phyloP scores from a whole-genome alignment of 78 protist species.

The Pelomyxa schiedti region DNA sequence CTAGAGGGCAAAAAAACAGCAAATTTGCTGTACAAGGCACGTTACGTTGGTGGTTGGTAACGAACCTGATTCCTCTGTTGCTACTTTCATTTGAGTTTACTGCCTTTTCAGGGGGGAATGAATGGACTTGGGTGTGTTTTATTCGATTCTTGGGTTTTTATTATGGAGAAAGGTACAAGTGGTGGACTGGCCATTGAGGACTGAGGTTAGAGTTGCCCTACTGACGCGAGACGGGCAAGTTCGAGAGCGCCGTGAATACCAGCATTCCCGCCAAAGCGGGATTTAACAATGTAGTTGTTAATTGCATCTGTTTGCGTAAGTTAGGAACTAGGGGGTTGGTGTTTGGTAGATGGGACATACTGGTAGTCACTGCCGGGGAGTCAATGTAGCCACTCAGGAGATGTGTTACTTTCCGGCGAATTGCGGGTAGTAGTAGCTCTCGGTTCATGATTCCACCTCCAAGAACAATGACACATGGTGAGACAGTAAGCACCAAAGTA shows the following conservation, averaged over 20 bases:
- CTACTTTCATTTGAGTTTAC: no score
- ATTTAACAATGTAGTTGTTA: constrained; percentile 28
- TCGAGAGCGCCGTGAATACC: constrained; percentile 52
- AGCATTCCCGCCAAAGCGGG: constrained; percentile 19
- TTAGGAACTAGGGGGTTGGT: not conserved
- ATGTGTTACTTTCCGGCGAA: constrained; percentile 5
- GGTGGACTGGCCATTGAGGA: no score
- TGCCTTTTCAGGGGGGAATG: no score
- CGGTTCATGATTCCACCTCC: constrained; percentile 76
- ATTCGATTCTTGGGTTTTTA: no score
- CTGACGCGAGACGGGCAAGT: constrained; percentile 24
- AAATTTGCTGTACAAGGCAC: no score
- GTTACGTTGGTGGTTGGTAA: no score
- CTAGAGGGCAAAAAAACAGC: no score
- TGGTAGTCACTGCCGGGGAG: constrained; percentile 12
- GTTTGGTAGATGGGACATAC: not conserved
- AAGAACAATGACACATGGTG: constrained; percentile 58
- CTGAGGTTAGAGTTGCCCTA: no score
- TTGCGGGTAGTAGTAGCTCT: constrained; percentile 17
- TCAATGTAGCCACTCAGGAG: constrained; percentile 54
- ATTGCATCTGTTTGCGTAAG: not conserved
- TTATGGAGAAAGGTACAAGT: no score
- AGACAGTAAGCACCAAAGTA: constrained; percentile 20
- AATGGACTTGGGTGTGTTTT: no score
- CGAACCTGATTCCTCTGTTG: no score